Evolutionary conservation across 208 protist genomes (phyloP).

Genomic region (Tritrichomonas foetus): DNA sequence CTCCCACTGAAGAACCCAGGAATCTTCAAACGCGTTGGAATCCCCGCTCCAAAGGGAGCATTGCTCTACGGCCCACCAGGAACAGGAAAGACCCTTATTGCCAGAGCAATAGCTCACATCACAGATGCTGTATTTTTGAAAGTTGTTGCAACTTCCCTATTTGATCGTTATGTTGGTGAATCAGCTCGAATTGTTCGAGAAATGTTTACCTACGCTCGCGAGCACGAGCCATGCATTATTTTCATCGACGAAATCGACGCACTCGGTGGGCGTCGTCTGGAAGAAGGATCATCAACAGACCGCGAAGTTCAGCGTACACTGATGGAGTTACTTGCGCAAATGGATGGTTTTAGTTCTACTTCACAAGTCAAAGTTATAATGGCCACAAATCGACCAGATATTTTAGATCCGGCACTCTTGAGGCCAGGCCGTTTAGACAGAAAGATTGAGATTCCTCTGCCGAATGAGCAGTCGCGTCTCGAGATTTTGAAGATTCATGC

Average conservation of each 20-base stretch:
- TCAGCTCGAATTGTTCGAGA: conserved; percentile 92
- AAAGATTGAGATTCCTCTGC: conserved; percentile 95
- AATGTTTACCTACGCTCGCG: conserved; percentile 91
- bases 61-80: conserved; percentile 92
- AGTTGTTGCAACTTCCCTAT: conserved; percentile 92
- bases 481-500: conserved; percentile 96
- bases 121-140: conserved; percentile 96
- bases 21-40: conserved; percentile 95
- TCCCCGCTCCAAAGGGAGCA: conserved; percentile 96
- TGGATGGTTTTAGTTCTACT: conserved; percentile 95
- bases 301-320: conserved; percentile 97
- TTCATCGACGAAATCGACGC: conserved; percentile 99
- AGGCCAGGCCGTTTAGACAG: conserved; percentile 86
- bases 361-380: conserved; percentile 98
- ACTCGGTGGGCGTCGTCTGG: conserved; percentile 94
- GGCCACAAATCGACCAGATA: conserved; percentile 92
- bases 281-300: conserved; percentile 91
- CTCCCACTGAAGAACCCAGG: conserved; percentile 97
- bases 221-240: conserved; percentile 98
- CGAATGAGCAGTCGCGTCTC: conserved; percentile 82
- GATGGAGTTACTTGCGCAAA: conserved; percentile 97
- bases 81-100: conserved; percentile 85
- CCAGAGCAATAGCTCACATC: conserved; percentile 93
- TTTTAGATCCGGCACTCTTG: conserved; percentile 89
- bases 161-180: conserved; percentile 99